A percentile compares a stretch with the other conserved stretches of the same genome.
These are phyloP conservation scores for Paramecium tetraurelia DNA, from an alignment of 73 alveolate genomes.

Conservation along the genomic window DNA sequence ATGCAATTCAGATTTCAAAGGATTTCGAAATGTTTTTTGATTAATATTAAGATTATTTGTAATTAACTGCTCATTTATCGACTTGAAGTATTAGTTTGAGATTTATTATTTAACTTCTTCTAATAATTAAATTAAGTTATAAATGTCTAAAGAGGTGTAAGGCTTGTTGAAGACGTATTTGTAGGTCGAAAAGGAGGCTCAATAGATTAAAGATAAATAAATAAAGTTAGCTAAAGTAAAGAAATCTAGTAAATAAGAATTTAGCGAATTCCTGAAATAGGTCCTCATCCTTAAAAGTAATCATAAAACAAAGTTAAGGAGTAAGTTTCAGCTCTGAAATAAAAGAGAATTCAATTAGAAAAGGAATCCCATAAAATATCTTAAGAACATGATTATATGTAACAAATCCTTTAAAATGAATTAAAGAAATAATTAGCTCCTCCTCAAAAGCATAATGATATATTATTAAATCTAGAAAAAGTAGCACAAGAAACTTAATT, in stretches of 20 bases:
- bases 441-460: not conserved
- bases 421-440: not conserved
- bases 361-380: conserved; percentile 2
- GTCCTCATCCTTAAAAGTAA: not conserved
- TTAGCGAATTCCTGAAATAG: conserved; percentile 31
- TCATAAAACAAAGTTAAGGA: not conserved
- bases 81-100: not conserved
- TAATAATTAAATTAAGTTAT: not conserved
- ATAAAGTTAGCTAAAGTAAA: not conserved
- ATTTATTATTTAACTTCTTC: not conserved
- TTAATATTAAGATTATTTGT: not conserved
- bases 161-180: not conserved
- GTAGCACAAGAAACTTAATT: conserved; percentile 15
- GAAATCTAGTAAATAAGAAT: not conserved
- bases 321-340: not conserved
- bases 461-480: conserved; percentile 6
- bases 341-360: conserved; percentile 16
- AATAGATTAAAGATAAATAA: not conserved
- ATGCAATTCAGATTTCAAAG: not conserved
- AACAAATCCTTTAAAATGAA: not conserved
- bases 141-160: not conserved
- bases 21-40: too few relatives aligned
- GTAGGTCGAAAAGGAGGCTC: conserved; percentile 24
- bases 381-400: conserved; percentile 14
- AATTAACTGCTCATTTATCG: not conserved